Evolutionary conservation across 2,329 filamentous ascomycete genomes (phyloP).

Genomic region (Aschersonia sp.): DNA sequence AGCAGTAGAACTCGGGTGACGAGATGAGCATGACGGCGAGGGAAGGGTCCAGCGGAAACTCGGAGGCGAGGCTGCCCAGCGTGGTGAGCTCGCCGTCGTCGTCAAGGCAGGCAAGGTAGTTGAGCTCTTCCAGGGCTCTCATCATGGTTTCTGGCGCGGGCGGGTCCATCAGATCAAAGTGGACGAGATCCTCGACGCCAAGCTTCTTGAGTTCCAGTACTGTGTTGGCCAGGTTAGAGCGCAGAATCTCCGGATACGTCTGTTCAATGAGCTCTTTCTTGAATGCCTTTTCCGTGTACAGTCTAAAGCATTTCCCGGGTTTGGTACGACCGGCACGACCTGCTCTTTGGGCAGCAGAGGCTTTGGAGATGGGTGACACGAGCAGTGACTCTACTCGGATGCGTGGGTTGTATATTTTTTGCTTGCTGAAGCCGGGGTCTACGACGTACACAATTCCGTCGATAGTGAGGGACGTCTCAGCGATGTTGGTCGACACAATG

Average conservation of each 20-base stretch:
- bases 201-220: constrained; percentile 96
- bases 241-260: constrained; percentile 89
- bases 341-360: constrained; percentile 89
- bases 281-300: constrained; percentile 92
- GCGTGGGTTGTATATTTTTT: constrained; percentile 97
- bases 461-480: constrained; percentile 93
- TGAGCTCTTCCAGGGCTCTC: constrained; percentile 92
- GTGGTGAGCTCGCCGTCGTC: constrained; percentile 88
- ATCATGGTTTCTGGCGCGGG: constrained; percentile 97
- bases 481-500: constrained; percentile 94
- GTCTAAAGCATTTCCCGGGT: constrained; percentile 92
- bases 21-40: constrained; percentile 96
- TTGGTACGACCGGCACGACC: constrained; percentile 98
- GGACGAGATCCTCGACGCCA: constrained; percentile 85
- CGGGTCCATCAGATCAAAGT: constrained; percentile 98
- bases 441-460: constrained; percentile 98
- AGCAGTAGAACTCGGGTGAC: constrained; percentile 96
- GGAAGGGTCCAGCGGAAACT: constrained; percentile 88
- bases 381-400: constrained; percentile 92
- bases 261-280: constrained; percentile 97
- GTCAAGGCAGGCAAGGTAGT: constrained; percentile 91
- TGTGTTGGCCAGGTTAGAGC: constrained; percentile 88
- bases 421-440: constrained; percentile 98
- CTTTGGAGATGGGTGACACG: constrained; percentile 96
- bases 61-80: constrained; percentile 76